Base-by-base conservation (phyloP, 352 stramenopile species). In the Globisporangium middletonii region DNA sequence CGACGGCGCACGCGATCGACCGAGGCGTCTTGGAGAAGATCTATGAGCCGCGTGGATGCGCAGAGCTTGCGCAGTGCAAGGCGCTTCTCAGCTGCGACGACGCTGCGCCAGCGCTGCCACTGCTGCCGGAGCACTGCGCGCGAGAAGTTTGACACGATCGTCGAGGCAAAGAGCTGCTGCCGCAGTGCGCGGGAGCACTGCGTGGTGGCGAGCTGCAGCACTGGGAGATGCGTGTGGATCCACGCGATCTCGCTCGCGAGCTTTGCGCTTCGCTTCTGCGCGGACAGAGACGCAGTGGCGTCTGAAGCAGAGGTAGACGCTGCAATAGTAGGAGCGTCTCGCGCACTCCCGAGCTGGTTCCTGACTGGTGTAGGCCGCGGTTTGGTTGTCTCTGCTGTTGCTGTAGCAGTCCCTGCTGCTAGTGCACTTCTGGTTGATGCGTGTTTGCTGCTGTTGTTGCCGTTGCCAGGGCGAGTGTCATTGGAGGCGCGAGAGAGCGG, bases 171-270 rank as follows among this genome's bases (percentile, higher is more conserved):
- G 1, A 88, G 52, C 26, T 75, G 55, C 4, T 62, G 62, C 0
- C 79, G 76, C 26, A 89, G 54, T 45, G 37, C 38, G 6, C 69
- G 59, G 1, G 79, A 89, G 48, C 72, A 83, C 46, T 79, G 75
- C 23, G 69, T 18, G 19, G 68, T 69, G 4, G 72, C 74, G 18
- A 86, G 74, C 38, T 72, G 72, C 15, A 80, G 53, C 41, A 89
- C 68, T 0, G 79, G 79, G 11, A 87, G 73, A 47, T 89, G 75
- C 2, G 64, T 46, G 28, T 83, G 75, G 57, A 89, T 89, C 76
- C 79, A 87, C 61, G 79, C 61, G 35, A 89, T 70, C 57, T 89
- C 72, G 28, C 37, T 44, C 13, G 63, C 53, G 13, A 88, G 57
- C n/a, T 68, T 54, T n/a, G 23, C 33, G 6, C n/a, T 55, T 44